Evolutionary conservation across 2,329 filamentous ascomycete species (phyloP).

Genomic region (Beauveria asiatica): DNA sequence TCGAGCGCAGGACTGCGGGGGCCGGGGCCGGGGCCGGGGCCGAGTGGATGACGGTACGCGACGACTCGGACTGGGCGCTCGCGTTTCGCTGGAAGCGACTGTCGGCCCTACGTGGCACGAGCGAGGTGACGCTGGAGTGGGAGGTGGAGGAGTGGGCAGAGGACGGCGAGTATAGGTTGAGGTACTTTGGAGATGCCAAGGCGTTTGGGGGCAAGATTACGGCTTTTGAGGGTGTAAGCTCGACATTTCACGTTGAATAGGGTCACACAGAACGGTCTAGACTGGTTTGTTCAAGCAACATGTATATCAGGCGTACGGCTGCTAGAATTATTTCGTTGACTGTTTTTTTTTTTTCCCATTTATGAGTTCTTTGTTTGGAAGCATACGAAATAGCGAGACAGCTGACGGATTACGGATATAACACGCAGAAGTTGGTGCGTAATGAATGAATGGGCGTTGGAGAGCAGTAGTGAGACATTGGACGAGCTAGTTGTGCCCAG

Average conservation of each 20-base stretch:
- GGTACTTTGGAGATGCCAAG: slow-evolving; percentile 78
- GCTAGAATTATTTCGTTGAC: too few species aligned
- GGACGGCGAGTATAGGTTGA: slow-evolving; percentile 62
- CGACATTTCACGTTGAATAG: slow-evolving; percentile 31
- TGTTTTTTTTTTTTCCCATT: too few species aligned
- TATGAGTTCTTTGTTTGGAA: too few species aligned
- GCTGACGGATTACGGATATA: too few species aligned
- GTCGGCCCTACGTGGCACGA: slow-evolving; percentile 61
- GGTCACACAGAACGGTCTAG: too few species aligned
- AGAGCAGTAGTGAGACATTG: too few species aligned
- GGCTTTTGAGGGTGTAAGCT: slow-evolving; percentile 60
- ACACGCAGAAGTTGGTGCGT: too few species aligned
- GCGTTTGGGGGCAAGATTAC: slow-evolving; percentile 51
- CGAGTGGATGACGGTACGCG: slow-evolving; percentile 58
- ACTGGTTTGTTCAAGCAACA: too few species aligned
- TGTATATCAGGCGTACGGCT: too few species aligned
- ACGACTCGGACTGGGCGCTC: slow-evolving; percentile 75
- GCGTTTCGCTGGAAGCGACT: slow-evolving; percentile 72
- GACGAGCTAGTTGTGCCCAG: too few species aligned
- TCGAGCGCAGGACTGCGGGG: slow-evolving; percentile 42
- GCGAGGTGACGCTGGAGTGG: slow-evolving; percentile 70
- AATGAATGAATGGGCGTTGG: too few species aligned
- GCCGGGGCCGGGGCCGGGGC: slow-evolving; percentile 12
- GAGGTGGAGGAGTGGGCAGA: slow-evolving; percentile 56
- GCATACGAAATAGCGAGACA: too few species aligned